A percentile compares a stretch with the other conserved stretches of the same genome.
phyloP scores from a whole-genome alignment of 495 filamentous ascomycete species.

The Entonaema liquescens region DNA sequence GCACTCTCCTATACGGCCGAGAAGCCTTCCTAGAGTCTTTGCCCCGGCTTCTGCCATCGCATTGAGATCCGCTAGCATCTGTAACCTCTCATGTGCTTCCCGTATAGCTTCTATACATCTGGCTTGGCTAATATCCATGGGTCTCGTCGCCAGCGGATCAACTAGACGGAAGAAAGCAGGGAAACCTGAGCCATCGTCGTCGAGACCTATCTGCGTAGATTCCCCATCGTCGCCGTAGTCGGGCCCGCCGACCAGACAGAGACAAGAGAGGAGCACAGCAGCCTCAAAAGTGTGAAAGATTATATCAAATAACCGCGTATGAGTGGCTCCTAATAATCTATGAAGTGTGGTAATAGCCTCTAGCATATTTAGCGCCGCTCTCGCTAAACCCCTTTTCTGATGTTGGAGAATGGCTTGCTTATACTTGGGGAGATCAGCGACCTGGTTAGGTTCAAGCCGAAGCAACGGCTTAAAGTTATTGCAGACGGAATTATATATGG shows the following conservation, averaged over 20 bases:
- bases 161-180: constrained; percentile 5
- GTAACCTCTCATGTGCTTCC: constrained; percentile 8
- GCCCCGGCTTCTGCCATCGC: constrained; percentile 6
- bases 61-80: constrained; percentile 5
- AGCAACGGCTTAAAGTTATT: constrained; percentile 7
- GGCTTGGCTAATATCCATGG: neutral
- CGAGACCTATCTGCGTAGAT: neutral
- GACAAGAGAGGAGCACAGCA: constrained; percentile 2
- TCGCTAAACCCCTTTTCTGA: neutral
- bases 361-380: constrained; percentile 2
- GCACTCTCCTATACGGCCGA: constrained; percentile 1
- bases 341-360: constrained; percentile 3
- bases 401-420: constrained; percentile 10
- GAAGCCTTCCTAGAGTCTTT: constrained; percentile 1
- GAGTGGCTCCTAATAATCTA: neutral
- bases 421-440: constrained; percentile 1
- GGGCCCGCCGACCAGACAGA: neutral
- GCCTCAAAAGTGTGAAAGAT: constrained; percentile 5
- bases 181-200: neutral
- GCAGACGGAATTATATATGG: constrained; percentile 4
- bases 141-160: neutral
- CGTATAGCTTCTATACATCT: constrained; percentile 5
- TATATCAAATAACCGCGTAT: constrained; percentile 2
- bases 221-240: neutral
- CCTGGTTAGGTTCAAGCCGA: neutral